Evolutionary conservation across 495 filamentous ascomycete genomes (phyloP).

Genomic region (Penicillium atrosanguineum): DNA sequence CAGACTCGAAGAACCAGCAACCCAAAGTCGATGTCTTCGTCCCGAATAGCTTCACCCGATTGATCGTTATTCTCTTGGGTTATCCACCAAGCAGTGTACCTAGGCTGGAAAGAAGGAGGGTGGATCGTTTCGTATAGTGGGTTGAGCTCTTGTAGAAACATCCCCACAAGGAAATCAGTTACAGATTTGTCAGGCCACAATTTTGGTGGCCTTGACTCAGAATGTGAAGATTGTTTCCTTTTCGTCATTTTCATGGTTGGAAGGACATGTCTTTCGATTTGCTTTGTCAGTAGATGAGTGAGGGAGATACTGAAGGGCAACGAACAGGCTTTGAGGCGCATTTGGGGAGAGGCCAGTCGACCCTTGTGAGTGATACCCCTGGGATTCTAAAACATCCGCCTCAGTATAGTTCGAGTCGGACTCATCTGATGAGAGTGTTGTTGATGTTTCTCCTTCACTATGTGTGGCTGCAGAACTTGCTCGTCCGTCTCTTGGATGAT

Average conservation of each 20-base stretch:
- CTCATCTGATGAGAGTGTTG: constrained; percentile 14
- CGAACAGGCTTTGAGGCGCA: constrained; percentile 4
- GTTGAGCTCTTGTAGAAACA: constrained; percentile 19
- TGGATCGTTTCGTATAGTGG: constrained; percentile 14
- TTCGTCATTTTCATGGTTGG: not conserved
- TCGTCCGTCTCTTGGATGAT: not conserved
- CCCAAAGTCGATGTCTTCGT: constrained; percentile 18
- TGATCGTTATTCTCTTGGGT: constrained; percentile 6
- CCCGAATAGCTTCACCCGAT: not conserved
- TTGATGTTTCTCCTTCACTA: constrained; percentile 5
- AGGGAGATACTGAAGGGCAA: not conserved
- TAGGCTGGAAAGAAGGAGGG: constrained; percentile 12
- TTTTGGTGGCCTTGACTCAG: not conserved
- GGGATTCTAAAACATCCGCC: constrained; percentile 4
- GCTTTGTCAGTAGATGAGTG: not conserved
- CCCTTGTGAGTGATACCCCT: constrained; percentile 1
- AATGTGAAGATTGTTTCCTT: not conserved
- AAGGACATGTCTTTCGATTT: not conserved
- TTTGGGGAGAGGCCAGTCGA: not conserved
- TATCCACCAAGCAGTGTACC: constrained; percentile 15
- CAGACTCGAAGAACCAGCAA: constrained; percentile 19
- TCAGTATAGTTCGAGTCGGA: constrained; percentile 9
- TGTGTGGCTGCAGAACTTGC: constrained; percentile 3
- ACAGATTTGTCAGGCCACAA: constrained; percentile 14
- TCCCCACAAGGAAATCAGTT: constrained; percentile 15